These are phyloP conservation scores for Dictyostelium brefeldianum DNA, from an alignment of 78 protist species.

Conservation along the genomic window DNA sequence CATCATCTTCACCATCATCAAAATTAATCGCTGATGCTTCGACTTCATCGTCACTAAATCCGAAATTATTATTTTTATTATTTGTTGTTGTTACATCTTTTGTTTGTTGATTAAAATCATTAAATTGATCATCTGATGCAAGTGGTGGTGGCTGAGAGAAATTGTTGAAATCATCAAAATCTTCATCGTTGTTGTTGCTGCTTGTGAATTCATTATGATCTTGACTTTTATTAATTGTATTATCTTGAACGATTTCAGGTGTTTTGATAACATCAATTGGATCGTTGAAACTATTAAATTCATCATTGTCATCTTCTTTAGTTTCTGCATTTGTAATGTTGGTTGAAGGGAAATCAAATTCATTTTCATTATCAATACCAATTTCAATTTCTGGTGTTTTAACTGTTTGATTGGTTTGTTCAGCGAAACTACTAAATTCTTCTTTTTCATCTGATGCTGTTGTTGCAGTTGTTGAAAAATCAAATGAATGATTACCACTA, in stretches of 20 bases:
- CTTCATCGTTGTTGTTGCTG: background rate
- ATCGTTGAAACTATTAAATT: background rate
- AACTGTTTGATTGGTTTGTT: background rate
- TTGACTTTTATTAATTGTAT: background rate
- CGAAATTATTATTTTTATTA: background rate
- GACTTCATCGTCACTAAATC: background rate
- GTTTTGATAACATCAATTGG: background rate
- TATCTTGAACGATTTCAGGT: background rate
- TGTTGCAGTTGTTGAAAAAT: background rate
- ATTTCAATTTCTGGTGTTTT: background rate
- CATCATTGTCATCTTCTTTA: background rate
- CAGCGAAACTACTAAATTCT: background rate
- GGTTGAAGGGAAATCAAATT: background rate
- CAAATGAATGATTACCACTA: background rate
- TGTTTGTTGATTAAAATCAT: slow-evolving; percentile 4
- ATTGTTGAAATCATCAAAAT: background rate
- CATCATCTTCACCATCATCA: slow-evolving; percentile 11
- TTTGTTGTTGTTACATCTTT: background rate
- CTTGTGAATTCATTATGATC: background rate
- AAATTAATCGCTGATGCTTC: slow-evolving; percentile 4
- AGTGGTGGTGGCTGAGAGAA: background rate
- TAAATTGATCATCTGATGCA: background rate
- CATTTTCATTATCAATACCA: background rate
- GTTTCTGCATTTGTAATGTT: background rate
- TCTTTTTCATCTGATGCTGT: background rate